Percentiles rank a stretch among this genome's conserved stretches.
Evolutionary conservation across 257 asterid species (phyloP).

Genomic region (Scutellaria galericulata): DNA sequence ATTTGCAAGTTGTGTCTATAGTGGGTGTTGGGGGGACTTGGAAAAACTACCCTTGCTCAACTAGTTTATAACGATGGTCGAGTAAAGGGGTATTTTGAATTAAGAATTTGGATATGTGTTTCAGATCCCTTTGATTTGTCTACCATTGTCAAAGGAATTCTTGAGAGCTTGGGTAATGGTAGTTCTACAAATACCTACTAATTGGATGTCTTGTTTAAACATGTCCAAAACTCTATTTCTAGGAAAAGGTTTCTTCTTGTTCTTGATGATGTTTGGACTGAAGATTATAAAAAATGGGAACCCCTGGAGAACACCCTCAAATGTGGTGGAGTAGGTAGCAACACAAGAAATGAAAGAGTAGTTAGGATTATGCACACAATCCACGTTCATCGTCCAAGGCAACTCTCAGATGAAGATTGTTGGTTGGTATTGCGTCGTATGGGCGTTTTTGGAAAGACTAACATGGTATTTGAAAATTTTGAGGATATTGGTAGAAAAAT

Average conservation of each 20-base stretch:
- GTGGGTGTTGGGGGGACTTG: constrained; percentile 19
- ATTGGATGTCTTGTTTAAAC: background rate
- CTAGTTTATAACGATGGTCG: constrained; percentile 10
- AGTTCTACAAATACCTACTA: background rate
- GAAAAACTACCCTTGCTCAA: constrained; percentile 21
- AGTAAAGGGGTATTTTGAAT: background rate
- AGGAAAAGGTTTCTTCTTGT: constrained; percentile 7
- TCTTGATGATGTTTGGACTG: constrained; percentile 23
- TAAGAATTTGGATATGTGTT: constrained; percentile 13
- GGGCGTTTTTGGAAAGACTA: constrained; percentile 34
- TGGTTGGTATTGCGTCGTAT: constrained; percentile 11
- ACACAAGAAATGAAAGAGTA: background rate
- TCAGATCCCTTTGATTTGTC: background rate
- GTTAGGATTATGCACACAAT: background rate
- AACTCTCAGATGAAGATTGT: constrained; percentile 13
- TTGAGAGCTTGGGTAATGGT: background rate
- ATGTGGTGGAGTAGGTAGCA: background rate
- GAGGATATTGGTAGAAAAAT: constrained; percentile 37
- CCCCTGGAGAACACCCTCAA: background rate
- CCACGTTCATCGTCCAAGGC: background rate
- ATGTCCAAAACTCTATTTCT: background rate
- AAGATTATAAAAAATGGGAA: constrained; percentile 4
- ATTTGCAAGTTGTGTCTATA: background rate
- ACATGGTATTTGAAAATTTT: constrained; percentile 13
- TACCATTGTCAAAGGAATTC: background rate